Conservation (phyloP, 345 rosid species). For the Sisymbrium irio region DNA sequence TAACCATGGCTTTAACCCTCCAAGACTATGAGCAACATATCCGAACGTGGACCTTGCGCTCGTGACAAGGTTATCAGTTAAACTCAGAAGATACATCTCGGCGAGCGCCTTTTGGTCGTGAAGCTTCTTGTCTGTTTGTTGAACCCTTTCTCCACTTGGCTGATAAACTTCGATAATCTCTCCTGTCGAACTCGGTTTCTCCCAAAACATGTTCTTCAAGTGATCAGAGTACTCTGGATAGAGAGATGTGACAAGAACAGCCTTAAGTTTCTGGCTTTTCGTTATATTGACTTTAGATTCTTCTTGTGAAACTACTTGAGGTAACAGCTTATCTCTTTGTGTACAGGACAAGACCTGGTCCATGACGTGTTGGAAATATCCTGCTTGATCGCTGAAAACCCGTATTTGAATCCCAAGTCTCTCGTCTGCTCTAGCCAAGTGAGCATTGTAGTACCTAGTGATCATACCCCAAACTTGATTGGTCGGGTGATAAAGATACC, state of each 20-base stretch:
- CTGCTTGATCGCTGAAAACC: slow-evolving; percentile 15
- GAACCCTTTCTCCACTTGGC: slow-evolving; percentile 41
- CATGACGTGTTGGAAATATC: slow-evolving; percentile 29
- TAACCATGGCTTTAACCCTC: slow-evolving; percentile 41
- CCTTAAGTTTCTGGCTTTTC: slow-evolving; percentile 14
- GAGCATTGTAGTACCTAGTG: slow-evolving; percentile 32
- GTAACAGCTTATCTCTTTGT: slow-evolving; percentile 32
- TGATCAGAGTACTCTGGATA: slow-evolving; percentile 29
- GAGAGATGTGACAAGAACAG: slow-evolving; percentile 43
- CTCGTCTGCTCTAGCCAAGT: slow-evolving; percentile 42
- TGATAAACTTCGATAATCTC: slow-evolving; percentile 38
- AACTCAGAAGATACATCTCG: slow-evolving; percentile 43
- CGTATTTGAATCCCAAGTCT: slow-evolving; percentile 41
- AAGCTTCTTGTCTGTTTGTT: slow-evolving; percentile 33
- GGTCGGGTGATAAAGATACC: slow-evolving; percentile 46
- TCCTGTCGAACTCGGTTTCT: slow-evolving; percentile 29
- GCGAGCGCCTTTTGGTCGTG: slow-evolving; percentile 44
- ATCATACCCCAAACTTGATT: slow-evolving; percentile 46
- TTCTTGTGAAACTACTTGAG: slow-evolving; percentile 23
- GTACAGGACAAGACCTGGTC: slow-evolving; percentile 40
- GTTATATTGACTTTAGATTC: slow-evolving; percentile 6
- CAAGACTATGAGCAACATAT: slow-evolving; percentile 42
- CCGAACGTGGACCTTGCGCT: slow-evolving; percentile 49
- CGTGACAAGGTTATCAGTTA: slow-evolving; percentile 40
- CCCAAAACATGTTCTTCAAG: slow-evolving; percentile 35